Conservation (phyloP, 257 asterid species). For the Gentiana macrophylla region DNA sequence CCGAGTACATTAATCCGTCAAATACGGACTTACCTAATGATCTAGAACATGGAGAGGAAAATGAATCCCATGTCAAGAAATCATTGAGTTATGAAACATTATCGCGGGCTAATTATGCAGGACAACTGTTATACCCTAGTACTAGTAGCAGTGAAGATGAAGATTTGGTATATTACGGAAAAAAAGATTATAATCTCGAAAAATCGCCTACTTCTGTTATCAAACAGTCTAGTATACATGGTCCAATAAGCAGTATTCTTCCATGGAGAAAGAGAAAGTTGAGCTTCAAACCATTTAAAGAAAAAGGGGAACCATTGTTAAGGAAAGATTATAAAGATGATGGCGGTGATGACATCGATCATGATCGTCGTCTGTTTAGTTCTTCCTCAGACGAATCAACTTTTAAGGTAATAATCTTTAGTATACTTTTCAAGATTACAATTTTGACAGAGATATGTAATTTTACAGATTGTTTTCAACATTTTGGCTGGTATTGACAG, state of each 20-base stretch:
- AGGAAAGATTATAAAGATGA: conserved; percentile 61
- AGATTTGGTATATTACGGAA: conserved; percentile 17
- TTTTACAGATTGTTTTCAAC: neutral
- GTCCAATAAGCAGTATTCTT: conserved; percentile 43
- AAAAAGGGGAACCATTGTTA: conserved; percentile 68
- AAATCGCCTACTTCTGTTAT: conserved; percentile 14
- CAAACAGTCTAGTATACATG: conserved; percentile 22
- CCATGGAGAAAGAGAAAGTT: conserved; percentile 74
- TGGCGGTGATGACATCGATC: conserved; percentile 89
- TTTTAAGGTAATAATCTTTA: conserved; percentile 27
- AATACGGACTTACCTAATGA: conserved; percentile 14
- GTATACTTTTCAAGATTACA: neutral
- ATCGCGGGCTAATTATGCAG: conserved; percentile 53
- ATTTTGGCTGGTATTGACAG: conserved; percentile 13
- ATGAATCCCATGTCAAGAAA: conserved; percentile 19
- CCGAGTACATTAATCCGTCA: conserved; percentile 18
- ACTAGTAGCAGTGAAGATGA: conserved; percentile 48
- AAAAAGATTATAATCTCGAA: conserved; percentile 9
- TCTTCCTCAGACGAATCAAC: conserved; percentile 66
- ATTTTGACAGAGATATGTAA: no score
- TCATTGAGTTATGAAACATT: conserved; percentile 57
- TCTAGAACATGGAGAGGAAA: conserved; percentile 20
- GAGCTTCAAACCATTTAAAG: conserved; percentile 55
- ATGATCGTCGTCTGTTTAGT: conserved; percentile 77
- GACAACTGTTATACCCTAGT: conserved; percentile 29